phyloP scores from a whole-genome alignment of 31 red algal species.

The Asparagopsis taxiformis region DNA sequence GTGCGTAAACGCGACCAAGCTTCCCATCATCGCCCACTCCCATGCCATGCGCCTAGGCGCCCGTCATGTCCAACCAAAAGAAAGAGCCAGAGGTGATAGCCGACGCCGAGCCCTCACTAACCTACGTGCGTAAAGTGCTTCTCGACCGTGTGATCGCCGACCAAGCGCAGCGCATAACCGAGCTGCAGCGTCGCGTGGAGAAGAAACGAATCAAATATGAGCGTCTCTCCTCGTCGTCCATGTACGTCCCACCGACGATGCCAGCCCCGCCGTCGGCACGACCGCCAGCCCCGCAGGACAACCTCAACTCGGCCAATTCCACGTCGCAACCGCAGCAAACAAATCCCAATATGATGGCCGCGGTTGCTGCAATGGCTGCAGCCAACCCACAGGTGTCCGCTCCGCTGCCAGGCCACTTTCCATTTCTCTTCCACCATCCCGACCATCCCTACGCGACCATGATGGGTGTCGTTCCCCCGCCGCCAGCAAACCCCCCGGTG shows the following conservation, averaged over 20 bases:
- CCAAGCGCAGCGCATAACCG: slow-evolving; percentile 63
- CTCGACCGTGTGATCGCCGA: slow-evolving; percentile 55
- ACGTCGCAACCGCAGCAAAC: not conserved
- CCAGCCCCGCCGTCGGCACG: not conserved
- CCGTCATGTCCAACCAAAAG: slow-evolving; percentile 25
- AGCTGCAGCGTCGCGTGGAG: slow-evolving; percentile 71
- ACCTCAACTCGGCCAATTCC: not conserved
- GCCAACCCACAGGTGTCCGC: not conserved
- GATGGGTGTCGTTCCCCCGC: slow-evolving; percentile 17
- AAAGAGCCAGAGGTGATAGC: not conserved
- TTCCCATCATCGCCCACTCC: no score
- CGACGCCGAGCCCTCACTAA: not conserved
- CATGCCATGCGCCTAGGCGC: not conserved
- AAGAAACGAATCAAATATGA: slow-evolving; percentile 66
- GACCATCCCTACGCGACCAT: slow-evolving; percentile 8
- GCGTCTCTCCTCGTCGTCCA: slow-evolving; percentile 33
- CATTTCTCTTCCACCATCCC: slow-evolving; percentile 11
- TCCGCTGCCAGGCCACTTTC: slow-evolving; percentile 4
- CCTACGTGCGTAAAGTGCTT: slow-evolving; percentile 39
- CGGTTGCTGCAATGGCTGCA: not conserved
- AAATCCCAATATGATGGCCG: not conserved
- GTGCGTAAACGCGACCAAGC: no score
- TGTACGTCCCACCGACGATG: slow-evolving; percentile 10
- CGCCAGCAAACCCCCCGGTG: not conserved
- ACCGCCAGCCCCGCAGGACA: not conserved